Percentiles rank a stretch among this genome's conserved stretches.
Evolutionary conservation across 1,284 basidiomycete species (phyloP).

Genomic region (Baeospora myosura): DNA sequence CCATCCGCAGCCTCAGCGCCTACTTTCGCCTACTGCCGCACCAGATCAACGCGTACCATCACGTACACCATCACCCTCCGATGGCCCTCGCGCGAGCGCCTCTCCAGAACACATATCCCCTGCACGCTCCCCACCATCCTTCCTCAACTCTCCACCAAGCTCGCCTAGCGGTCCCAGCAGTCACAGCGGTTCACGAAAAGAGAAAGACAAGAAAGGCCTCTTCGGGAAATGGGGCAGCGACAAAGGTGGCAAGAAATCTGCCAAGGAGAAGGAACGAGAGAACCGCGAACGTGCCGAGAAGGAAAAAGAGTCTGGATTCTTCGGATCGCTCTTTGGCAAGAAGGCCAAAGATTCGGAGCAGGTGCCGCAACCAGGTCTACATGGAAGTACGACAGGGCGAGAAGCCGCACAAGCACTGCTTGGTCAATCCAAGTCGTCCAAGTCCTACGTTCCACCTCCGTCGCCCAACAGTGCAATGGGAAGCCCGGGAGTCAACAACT

Average conservation of each 20-base stretch:
- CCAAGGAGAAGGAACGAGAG: conserved; percentile 44
- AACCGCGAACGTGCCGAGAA: conserved; percentile 47
- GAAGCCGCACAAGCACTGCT: conserved; percentile 79
- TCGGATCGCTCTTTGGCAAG: conserved; percentile 83
- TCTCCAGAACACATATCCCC: conserved; percentile 20
- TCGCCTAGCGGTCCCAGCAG: conserved; percentile 18
- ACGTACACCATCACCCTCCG: conserved; percentile 14
- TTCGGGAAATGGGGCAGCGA: conserved; percentile 69
- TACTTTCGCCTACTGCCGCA: conserved; percentile 34
- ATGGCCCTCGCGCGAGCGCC: conserved; percentile 16
- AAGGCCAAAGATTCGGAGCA: conserved; percentile 68
- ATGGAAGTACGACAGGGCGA: conserved; percentile 54
- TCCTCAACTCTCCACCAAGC: conserved; percentile 21
- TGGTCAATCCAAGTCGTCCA: conserved; percentile 75
- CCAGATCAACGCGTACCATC: conserved; percentile 18
- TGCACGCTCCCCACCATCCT: conserved; percentile 19
- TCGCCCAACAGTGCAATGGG: conserved; percentile 36
- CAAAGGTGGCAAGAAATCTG: conserved; percentile 47
- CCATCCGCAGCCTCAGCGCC: conserved; percentile 46
- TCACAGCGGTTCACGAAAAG: conserved; percentile 41
- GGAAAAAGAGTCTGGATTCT: conserved; percentile 73
- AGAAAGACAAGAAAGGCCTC: conserved; percentile 74
- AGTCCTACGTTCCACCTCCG: conserved; percentile 49
- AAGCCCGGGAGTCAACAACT: conserved; percentile 39
- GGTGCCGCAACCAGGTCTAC: conserved; percentile 36